Evolutionary conservation across 305 asterid genomes (phyloP).

Genomic region (Ajuga reptans): DNA sequence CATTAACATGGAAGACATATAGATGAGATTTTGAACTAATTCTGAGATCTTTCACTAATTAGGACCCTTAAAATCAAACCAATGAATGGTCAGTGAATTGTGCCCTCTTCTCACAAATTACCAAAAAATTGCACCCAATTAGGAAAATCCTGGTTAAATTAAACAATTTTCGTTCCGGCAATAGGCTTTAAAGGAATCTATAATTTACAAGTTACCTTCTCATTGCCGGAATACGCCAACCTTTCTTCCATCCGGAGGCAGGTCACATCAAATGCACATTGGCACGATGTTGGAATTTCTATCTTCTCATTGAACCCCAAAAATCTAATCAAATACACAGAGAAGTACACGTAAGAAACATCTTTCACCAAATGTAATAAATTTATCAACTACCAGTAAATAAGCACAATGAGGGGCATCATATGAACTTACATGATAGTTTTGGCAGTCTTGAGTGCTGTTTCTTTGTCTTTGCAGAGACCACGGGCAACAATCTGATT

Average conservation of each 20-base stretch:
- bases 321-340: slow-evolving; percentile 36
- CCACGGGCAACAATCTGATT: slow-evolving; percentile 54
- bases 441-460: slow-evolving; percentile 67
- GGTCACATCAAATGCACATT: slow-evolving; percentile 60
- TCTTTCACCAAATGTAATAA: neutral
- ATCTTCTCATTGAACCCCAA: slow-evolving; percentile 59
- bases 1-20: too few relatives aligned
- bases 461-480: slow-evolving; percentile 43
- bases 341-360: neutral
- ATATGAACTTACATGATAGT: slow-evolving; percentile 58
- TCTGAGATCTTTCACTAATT: too few relatives aligned
- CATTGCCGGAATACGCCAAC: slow-evolving; percentile 55
- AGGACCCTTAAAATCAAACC: too few relatives aligned
- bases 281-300: slow-evolving; percentile 56
- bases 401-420: neutral
- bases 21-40: too few relatives aligned
- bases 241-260: slow-evolving; percentile 81
- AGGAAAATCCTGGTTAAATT: too few relatives aligned
- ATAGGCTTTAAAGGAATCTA: neutral
- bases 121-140: too few relatives aligned
- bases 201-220: slow-evolving; percentile 40
- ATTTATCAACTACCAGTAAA: neutral
- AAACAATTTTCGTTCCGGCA: too few relatives aligned
- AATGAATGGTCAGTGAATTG: too few relatives aligned
- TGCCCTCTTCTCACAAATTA: too few relatives aligned